These are phyloP conservation scores for Sugiyamaella mastotermitis DNA, from an alignment of 805 yeast species.

Conservation along the genomic window DNA sequence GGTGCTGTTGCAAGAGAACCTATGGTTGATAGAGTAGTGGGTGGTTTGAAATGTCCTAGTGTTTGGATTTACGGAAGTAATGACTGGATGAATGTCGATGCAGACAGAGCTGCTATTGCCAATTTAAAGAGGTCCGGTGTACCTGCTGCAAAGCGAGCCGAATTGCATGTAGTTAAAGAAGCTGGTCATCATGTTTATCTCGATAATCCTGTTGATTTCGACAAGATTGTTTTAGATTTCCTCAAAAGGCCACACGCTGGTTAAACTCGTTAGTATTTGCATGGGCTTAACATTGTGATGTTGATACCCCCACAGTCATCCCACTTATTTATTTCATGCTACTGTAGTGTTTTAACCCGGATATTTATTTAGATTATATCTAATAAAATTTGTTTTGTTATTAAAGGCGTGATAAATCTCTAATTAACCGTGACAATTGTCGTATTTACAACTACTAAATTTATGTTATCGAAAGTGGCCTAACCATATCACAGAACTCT, in stretches of 20 bases:
- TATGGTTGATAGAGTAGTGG: slow-evolving; percentile 43
- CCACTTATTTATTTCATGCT: no score
- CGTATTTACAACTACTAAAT: no score
- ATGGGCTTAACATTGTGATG: no score
- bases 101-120: slow-evolving; percentile 32
- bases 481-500: no score
- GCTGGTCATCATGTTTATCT: slow-evolving; percentile 70
- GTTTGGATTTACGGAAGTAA: slow-evolving; percentile 81
- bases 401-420: no score
- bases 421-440: no score
- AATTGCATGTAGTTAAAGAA: slow-evolving; percentile 35
- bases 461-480: no score
- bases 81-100: slow-evolving; percentile 56
- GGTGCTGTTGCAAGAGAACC: slow-evolving; percentile 89
- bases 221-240: slow-evolving; percentile 41
- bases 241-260: not conserved
- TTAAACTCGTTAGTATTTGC: no score
- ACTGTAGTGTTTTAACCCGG: no score
- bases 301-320: no score
- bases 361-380: no score
- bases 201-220: slow-evolving; percentile 51
- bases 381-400: no score
- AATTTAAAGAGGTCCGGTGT: slow-evolving; percentile 11
- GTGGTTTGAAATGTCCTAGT: slow-evolving; percentile 49
- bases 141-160: slow-evolving; percentile 21